Evolutionary conservation across 495 filamentous ascomycete genomes (phyloP), one percentile per base, ranked within the genome.

Genomic region (Aspergillus leporis): DNA sequence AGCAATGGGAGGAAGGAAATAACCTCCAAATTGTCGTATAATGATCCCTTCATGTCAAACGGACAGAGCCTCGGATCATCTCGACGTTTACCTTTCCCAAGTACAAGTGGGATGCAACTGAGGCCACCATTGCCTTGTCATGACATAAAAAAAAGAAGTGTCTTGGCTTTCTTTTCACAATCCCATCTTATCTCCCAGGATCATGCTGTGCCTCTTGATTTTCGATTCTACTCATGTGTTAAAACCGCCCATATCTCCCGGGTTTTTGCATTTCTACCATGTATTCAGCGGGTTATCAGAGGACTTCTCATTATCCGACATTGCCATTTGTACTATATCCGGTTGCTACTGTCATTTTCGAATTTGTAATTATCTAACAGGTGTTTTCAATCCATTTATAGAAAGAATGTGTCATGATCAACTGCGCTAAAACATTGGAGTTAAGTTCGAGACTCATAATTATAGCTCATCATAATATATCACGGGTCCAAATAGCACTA

Each of bases 1-100:
- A 12, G 31, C 4, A 10, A 60, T 74, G 60, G 54, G 36, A 19
- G 53, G 55, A 21, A 66, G 60, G 60, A 71, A 65, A 58, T 67
- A 61, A 66, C 22, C 41, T 43, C 31, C 31, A 32, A 9, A 32
- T 32, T 32, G 30, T 32, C 38, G 13, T 21, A 45, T 45, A 45
- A 19, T 38, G 34, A 38, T 13, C 34, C 34, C 34, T 38, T 13
- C 14, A 13, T 38, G 34, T 3, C 13, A 8, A 5, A 38, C 7
- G 6, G 34, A 13, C 14, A 38, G 34, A 38, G 34, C 34, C 34
- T 14, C n/a, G 31, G 5, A 38, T 45, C 5, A 5, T 3, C 21
- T 5, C 13, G 38, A n/a, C 18, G 10, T n/a, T 22, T n/a, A 19
- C 21, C 4, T 19, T 21, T 19, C 18, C 18, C n/a, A n/a, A 12